Evolutionary conservation across 257 asterid genomes (phyloP).

Genomic region (Fraxinus pennsylvanica): DNA sequence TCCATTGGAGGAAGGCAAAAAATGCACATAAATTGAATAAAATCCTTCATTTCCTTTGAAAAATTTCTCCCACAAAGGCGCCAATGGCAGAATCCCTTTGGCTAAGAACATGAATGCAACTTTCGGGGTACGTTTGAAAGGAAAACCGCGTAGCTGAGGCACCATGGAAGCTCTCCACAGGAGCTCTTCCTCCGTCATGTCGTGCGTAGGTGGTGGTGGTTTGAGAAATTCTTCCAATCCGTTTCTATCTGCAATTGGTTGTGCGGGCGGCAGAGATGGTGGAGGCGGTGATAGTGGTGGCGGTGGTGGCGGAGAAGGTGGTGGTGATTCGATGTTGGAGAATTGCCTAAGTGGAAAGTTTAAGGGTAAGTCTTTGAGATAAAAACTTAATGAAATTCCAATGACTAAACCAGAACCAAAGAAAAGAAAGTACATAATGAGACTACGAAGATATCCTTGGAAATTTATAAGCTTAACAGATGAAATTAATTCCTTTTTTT

Average conservation of each 20-base stretch:
- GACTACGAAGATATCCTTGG: constrained; percentile 41
- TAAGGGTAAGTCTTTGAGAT: constrained; percentile 38
- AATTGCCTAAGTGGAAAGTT: constrained; percentile 33
- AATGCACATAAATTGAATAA: constrained; percentile 68
- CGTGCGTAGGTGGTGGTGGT: constrained; percentile 38
- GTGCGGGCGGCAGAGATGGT: neutral
- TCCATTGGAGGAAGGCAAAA: constrained; percentile 49
- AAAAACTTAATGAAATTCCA: constrained; percentile 56
- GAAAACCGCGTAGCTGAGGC: constrained; percentile 34
- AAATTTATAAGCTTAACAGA: constrained; percentile 31
- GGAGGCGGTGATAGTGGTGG: neutral
- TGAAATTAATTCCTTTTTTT: constrained; percentile 21
- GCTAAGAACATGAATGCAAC: constrained; percentile 80
- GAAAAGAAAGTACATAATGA: constrained; percentile 50
- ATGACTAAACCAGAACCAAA: constrained; percentile 73
- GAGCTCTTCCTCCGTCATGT: constrained; percentile 66
- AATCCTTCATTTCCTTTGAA: constrained; percentile 56
- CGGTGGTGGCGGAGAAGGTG: neutral
- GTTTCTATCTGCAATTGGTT: neutral
- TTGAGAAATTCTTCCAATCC: constrained; percentile 20
- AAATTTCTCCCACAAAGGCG: constrained; percentile 75
- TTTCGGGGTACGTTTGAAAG: constrained; percentile 53
- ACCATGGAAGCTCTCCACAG: constrained; percentile 80
- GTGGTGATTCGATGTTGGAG: constrained; percentile 17
- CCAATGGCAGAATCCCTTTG: constrained; percentile 60